phyloP scores from a whole-genome alignment of 495 filamentous ascomycete genomes.

The Penicillium cosmopolitanum region DNA sequence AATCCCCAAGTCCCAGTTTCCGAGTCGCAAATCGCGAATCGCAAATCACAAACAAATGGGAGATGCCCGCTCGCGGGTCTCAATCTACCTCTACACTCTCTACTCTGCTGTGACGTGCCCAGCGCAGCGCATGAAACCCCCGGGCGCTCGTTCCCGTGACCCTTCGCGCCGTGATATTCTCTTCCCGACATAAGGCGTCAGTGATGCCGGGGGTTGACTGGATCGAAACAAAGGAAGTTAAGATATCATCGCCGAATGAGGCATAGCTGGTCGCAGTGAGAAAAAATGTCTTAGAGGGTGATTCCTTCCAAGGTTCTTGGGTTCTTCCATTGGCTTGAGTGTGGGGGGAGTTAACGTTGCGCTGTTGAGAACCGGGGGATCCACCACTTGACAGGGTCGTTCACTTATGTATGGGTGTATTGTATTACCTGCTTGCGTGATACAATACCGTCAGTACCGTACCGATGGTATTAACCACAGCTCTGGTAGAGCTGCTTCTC shows the following conservation, averaged over 20 bases:
- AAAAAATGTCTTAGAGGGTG: slow-evolving; percentile 21
- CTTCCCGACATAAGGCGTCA: background rate
- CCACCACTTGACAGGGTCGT: slow-evolving; percentile 33
- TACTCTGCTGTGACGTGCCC: slow-evolving; percentile 2
- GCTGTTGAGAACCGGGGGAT: slow-evolving; percentile 15
- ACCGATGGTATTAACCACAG: background rate
- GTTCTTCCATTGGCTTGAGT: slow-evolving; percentile 35
- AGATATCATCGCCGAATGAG: slow-evolving; percentile 12
- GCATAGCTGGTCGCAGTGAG: slow-evolving; percentile 8
- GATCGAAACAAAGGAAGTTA: slow-evolving; percentile 1
- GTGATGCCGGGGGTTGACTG: background rate
- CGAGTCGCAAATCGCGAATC: background rate
- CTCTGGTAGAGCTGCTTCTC: background rate
- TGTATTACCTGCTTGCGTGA: background rate
- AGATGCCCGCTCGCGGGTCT: slow-evolving; percentile 1
- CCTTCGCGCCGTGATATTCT: background rate
- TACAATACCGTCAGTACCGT: background rate
- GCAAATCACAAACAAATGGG: background rate
- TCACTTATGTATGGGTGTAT: slow-evolving; percentile 18
- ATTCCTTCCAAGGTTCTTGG: slow-evolving; percentile 36
- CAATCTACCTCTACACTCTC: background rate
- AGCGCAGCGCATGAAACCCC: slow-evolving; percentile 2
- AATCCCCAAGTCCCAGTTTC: background rate
- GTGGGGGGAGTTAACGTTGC: slow-evolving; percentile 27
- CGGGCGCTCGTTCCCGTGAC: slow-evolving; percentile 4